Evolutionary conservation across 208 protist species (phyloP).

Genomic region (Trypanosoma conorhini): DNA sequence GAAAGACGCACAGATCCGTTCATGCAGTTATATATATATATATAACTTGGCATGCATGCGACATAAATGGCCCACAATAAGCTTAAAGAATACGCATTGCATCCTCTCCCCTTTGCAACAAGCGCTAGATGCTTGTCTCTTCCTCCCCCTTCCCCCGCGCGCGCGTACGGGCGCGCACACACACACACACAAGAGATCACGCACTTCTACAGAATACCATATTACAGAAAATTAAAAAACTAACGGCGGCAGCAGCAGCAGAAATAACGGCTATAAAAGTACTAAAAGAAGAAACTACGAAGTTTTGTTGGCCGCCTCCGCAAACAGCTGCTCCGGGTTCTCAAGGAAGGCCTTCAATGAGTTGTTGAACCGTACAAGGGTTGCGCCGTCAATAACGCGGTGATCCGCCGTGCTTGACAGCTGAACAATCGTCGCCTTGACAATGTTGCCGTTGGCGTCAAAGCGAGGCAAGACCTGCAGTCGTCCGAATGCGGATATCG

Average conservation of each 20-base stretch:
- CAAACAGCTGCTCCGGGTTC: conserved; percentile 83
- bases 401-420: conserved; percentile 95
- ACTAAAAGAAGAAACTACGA: neutral
- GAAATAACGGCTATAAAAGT: neutral
- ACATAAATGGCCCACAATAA: neutral
- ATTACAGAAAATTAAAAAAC: no score
- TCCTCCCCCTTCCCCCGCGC: no score
- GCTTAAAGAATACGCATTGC: neutral
- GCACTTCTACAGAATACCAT: neutral
- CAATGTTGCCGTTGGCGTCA: conserved; percentile 61
- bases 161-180: neutral
- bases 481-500: conserved; percentile 92
- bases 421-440: conserved; percentile 60
- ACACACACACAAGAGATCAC: neutral
- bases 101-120: neutral
- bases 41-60: neutral
- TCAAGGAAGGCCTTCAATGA: conserved; percentile 89
- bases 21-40: conserved; percentile 8
- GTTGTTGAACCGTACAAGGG: conserved; percentile 95
- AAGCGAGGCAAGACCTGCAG: conserved; percentile 89
- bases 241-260: neutral
- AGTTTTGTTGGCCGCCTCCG: conserved; percentile 46
- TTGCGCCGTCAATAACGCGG: conserved; percentile 97
- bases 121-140: neutral
- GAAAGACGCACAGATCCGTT: neutral